Conservation (phyloP, 1,284 basidiomycete species). For the Phellinidium pouzarii region DNA sequence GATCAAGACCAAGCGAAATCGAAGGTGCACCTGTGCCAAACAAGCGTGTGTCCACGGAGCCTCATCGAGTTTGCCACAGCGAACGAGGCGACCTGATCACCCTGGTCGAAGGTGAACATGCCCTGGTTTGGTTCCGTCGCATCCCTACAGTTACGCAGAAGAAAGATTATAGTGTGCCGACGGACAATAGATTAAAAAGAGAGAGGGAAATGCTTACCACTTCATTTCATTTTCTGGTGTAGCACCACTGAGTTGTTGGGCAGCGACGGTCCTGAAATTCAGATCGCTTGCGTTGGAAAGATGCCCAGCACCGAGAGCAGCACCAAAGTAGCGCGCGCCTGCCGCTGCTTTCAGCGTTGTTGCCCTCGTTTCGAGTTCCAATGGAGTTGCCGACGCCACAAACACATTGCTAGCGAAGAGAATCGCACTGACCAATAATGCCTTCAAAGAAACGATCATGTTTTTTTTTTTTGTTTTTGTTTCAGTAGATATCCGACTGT, state of each 20-base stretch:
- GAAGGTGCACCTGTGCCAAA: conserved; percentile 51
- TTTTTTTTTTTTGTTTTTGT: too few relatives aligned
- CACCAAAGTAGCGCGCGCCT: conserved; percentile 17
- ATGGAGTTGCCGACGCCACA: neutral
- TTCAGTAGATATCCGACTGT: too few relatives aligned
- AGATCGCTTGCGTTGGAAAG: conserved; percentile 13
- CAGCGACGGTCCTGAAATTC: conserved; percentile 9
- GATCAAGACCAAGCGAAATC: conserved; percentile 32
- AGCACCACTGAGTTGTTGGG: conserved; percentile 16
- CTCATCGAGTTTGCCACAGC: conserved; percentile 39
- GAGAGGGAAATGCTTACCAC: conserved; percentile 6
- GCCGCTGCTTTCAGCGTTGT: conserved; percentile 16
- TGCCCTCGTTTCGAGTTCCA: conserved; percentile 1
- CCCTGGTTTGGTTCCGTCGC: conserved; percentile 46
- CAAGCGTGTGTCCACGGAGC: conserved; percentile 44
- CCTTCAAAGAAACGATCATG: neutral
- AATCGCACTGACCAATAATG: neutral
- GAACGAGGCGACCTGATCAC: conserved; percentile 40
- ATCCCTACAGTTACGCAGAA: conserved; percentile 27
- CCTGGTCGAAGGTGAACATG: conserved; percentile 39
- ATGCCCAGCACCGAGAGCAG: conserved; percentile 13
- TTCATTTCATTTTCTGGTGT: conserved; percentile 21
- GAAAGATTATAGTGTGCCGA: too few relatives aligned
- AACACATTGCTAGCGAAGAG: neutral
- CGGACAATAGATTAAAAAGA: neutral